Conservation (phyloP, 495 filamentous ascomycete genomes). For the Xylaria intraflava region DNA sequence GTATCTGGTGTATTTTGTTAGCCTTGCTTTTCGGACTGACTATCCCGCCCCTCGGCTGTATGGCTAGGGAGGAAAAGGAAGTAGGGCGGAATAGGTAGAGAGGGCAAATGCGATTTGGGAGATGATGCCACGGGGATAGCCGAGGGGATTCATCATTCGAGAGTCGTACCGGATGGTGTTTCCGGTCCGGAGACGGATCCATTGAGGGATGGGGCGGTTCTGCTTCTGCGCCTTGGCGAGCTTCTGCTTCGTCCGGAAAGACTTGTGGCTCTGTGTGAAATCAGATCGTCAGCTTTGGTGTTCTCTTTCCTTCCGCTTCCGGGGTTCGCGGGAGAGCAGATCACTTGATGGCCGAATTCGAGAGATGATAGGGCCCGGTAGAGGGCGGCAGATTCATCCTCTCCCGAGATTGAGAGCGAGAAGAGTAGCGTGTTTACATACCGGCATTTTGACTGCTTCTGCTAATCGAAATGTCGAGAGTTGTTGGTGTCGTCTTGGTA, state of each 20-base stretch:
- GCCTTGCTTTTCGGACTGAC: not conserved
- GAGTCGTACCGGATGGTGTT: slow-evolving; percentile 92
- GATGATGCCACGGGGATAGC: not conserved
- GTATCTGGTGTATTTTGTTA: slow-evolving; percentile 57
- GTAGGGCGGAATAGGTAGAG: too few species aligned
- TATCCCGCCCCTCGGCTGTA: not conserved
- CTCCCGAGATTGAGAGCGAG: not conserved
- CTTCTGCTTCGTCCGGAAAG: slow-evolving; percentile 99
- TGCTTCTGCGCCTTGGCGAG: slow-evolving; percentile 99
- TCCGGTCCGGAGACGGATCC: slow-evolving; percentile 94
- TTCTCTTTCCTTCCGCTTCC: not conserved
- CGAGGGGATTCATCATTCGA: not conserved
- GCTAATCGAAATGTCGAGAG: slow-evolving; percentile 34
- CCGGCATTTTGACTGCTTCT: slow-evolving; percentile 74
- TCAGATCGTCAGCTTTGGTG: slow-evolving; percentile 12
- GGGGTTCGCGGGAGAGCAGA: not conserved
- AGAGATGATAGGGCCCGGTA: not conserved
- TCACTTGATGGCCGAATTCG: not conserved
- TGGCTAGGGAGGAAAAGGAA: too few species aligned
- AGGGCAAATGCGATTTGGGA: not conserved
- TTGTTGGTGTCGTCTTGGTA: slow-evolving; percentile 31
- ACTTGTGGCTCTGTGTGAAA: slow-evolving; percentile 80
- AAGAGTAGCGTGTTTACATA: slow-evolving; percentile 43
- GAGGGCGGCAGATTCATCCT: not conserved
- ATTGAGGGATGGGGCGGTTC: slow-evolving; percentile 99